Evolutionary conservation across 345 rosid species (phyloP).

Genomic region (Bruguiera parviflora): DNA sequence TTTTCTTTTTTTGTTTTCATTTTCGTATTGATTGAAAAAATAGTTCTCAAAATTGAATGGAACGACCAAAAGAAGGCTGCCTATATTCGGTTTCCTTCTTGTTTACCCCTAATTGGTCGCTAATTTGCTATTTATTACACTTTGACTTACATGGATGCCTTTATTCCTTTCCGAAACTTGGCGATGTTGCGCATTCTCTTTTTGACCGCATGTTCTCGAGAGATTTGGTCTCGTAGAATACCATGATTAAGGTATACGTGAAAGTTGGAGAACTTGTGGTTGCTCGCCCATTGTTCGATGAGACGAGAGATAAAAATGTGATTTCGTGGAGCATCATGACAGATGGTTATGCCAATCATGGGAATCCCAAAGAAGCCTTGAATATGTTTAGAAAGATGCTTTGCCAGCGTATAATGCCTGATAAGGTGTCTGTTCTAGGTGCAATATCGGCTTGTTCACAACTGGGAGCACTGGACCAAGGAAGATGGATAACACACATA

Average conservation of each 20-base stretch:
- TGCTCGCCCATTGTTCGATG: constrained; percentile 12
- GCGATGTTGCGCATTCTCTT: no score
- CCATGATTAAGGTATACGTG: neutral
- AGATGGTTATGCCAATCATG: constrained; percentile 34
- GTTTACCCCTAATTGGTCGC: no score
- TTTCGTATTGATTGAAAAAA: no score
- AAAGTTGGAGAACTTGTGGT: neutral
- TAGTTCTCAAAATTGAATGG: neutral
- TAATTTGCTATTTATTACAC: no score
- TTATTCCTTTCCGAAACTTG: no score
- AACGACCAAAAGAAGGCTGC: no score
- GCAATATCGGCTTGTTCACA: constrained; percentile 38
- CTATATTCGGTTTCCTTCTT: no score
- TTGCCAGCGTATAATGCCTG: constrained; percentile 14
- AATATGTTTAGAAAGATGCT: constrained; percentile 37
- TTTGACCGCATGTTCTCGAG: neutral
- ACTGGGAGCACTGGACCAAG: constrained; percentile 36
- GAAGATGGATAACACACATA: constrained; percentile 37
- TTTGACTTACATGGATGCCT: no score
- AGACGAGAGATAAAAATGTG: constrained; percentile 34
- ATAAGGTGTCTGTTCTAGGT: constrained; percentile 26
- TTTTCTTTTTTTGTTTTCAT: no score
- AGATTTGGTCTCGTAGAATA: neutral
- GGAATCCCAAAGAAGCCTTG: constrained; percentile 33
- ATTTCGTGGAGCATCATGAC: constrained; percentile 47